Evolutionary conservation across 106 monocot species (phyloP), one percentile per base, ranked within the genome.

Genomic region (Phalaenopsis equestris): DNA sequence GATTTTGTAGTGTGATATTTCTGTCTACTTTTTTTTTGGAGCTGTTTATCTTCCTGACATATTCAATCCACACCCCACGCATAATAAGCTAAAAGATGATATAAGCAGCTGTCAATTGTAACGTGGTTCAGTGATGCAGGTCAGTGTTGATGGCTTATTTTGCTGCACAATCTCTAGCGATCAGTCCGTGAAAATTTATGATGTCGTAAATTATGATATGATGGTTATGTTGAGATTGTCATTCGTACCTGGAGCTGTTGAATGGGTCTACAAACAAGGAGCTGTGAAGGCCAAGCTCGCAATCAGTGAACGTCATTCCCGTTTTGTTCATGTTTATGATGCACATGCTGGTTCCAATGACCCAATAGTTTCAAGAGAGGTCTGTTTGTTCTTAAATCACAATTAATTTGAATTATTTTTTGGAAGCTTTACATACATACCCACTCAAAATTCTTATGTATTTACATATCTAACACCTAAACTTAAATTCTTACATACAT

Each of bases 161-260:
- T 99, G 98, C 81, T 95, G 94, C 83, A 95, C 98, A 76, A 95
- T 99, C n/a, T 94, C 98, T 17, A 87, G 82, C 43, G 98, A 99
- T 75, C 83, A 77, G 9, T 89, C 98, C 8, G 90, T 99, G 52
- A 99, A 99, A 83, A 92, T 99, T 77, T 99, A 95, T 86, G 98
- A 99, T 82, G 98, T 99, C 80, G 93, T 99, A 10, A 99, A 99
- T 84, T 99, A 90, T 84, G 98, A 99, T 72, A 99, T 99, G 98
- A 99, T 99, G 98, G 80, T 93, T 75, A 99, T 99, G 98, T 82
- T 99, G 88, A 89, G 92, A 14, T 84, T 95, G 23, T 83, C 91
- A 8, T 99, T 80, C 81, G 75, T 94, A 81, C 90, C 98, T 72
- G 94, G 98, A 5, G 68, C 89, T 2, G 84, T 88, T 46, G 93